Evolutionary conservation across 371 early-diverging fungal species (phyloP).

Genomic region (Mortierella sp.): DNA sequence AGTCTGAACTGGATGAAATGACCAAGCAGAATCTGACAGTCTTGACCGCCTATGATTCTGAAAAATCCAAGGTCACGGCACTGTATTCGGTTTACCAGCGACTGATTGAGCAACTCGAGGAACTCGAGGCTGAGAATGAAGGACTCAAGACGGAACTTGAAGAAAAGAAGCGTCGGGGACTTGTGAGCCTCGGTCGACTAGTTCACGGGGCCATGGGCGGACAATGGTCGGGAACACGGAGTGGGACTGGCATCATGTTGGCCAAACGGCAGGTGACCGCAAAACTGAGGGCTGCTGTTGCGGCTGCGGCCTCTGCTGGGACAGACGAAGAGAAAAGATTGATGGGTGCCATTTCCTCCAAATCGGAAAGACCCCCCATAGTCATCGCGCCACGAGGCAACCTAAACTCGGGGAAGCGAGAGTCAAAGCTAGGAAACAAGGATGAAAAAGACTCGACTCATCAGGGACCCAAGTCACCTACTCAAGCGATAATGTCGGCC

Average conservation of each 20-base stretch:
- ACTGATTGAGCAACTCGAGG: conserved; percentile 49
- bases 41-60: conserved; percentile 48
- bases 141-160: conserved; percentile 50
- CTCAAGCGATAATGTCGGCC: conserved; percentile 27
- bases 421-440: background rate
- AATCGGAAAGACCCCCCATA: no score
- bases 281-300: background rate
- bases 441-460: conserved; percentile 8
- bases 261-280: conserved; percentile 25
- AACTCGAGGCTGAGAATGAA: conserved; percentile 55
- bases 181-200: conserved; percentile 38
- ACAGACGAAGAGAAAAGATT: background rate
- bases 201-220: conserved; percentile 51
- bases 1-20: conserved; percentile 64
- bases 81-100: conserved; percentile 43
- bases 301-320: background rate
- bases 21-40: conserved; percentile 47
- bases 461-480: conserved; percentile 29
- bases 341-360: background rate
- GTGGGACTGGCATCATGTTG: conserved; percentile 26
- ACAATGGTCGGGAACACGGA: conserved; percentile 41
- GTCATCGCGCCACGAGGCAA: no score
- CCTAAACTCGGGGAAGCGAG: background rate
- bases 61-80: conserved; percentile 49
- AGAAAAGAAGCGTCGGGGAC: conserved; percentile 48